Evolutionary conservation across 2,329 filamentous ascomycete species (phyloP), one percentile per base, ranked within the genome.

Genomic region (Metarhizium anisopliae): DNA sequence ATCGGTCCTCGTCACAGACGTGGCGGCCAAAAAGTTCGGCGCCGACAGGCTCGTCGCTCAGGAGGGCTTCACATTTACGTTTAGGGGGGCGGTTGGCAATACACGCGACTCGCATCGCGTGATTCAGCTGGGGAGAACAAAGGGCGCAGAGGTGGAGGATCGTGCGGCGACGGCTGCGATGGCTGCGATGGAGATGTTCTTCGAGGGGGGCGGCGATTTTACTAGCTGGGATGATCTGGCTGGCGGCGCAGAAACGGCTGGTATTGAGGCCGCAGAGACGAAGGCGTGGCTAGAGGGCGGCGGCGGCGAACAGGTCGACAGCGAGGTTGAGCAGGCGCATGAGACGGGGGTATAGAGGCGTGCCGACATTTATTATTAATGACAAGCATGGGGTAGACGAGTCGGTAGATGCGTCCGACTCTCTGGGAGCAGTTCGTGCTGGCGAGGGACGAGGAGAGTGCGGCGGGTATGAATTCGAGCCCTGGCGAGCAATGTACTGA

Each of bases 291-390:
- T 87, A 45, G 73, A 74, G 50, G 80, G 77, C 10, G 70, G 72
- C 50, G 84, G 83, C 1, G 82, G 80, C 0, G 68, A 72, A 1
- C 77, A 80, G 62, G 82, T 86, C 29, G 82, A 85, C 65, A 62
- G 62, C 43, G 79, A 85, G 64, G 82, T 82, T 6, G 64, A 70
- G 32, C 71, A 77, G 60, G 78, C 82, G 43, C 76, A 77, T 61
- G 68, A 66, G 8, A 75, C 78, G 63, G 72, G 10, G 72, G 10
- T 64, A 92, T 43, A 77, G 72, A 54, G 87, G 87, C 0, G 89
- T 94, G 59, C 89, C 89, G 6, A 82, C 88, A 67, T 92, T 90
- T 67, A 83, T 83, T 13, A 80, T 94, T 59, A 86, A 92, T 64
- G 84, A 76, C 2, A 75, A 74, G 61, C 86, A 83, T 68, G 80